Evolutionary conservation across 331 rosid species (phyloP).

Genomic region (Arachis monticola): DNA sequence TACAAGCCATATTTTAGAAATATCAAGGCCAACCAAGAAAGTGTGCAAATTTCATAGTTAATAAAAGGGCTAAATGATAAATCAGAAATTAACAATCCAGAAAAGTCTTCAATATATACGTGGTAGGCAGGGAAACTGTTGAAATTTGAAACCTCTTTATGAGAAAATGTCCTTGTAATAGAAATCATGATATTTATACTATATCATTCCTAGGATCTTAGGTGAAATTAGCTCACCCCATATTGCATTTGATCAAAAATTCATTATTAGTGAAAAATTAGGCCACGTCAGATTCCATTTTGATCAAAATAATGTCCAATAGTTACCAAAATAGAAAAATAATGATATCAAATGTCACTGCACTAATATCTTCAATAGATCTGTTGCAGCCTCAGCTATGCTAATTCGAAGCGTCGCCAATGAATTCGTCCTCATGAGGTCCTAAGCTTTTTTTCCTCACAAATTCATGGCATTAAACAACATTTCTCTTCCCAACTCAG

Average conservation of each 20-base stretch:
- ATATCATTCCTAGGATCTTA: not conserved
- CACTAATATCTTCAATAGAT: constrained; percentile 31
- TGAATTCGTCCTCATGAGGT: constrained; percentile 37
- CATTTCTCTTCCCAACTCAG: constrained; percentile 33
- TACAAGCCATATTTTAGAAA: not conserved
- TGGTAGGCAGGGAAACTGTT: not conserved
- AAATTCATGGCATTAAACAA: not conserved
- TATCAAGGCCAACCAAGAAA: not conserved
- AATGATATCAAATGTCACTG: constrained; percentile 9
- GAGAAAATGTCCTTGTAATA: too few species aligned
- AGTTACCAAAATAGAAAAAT: not conserved
- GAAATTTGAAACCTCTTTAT: too few species aligned
- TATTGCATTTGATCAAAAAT: not conserved
- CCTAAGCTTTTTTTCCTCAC: not conserved
- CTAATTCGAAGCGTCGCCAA: constrained; percentile 32
- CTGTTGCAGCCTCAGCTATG: constrained; percentile 44
- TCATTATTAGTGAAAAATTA: not conserved
- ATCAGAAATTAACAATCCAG: not conserved
- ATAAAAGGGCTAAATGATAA: too few species aligned
- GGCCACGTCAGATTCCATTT: not conserved
- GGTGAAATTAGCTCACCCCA: not conserved
- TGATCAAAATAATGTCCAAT: not conserved
- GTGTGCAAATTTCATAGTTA: not conserved
- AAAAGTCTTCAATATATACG: not conserved
- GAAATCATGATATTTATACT: not conserved